These are phyloP conservation scores for Cytospora piceae DNA, from an alignment of 2,329 filamentous ascomycete species.

Conservation along the genomic window DNA sequence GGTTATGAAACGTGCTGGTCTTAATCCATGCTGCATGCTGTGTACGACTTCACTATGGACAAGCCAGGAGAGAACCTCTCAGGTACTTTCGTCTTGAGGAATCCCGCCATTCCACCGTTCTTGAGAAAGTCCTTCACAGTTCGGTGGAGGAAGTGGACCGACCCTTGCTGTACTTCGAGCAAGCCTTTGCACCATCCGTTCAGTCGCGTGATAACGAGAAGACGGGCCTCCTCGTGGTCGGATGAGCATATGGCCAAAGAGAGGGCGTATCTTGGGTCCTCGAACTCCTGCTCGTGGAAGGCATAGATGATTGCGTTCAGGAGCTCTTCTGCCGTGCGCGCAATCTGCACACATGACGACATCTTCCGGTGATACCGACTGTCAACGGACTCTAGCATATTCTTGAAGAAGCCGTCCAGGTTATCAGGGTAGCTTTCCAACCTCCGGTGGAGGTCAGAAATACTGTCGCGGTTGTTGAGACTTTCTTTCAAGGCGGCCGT, in stretches of 20 bases:
- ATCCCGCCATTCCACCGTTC: neutral
- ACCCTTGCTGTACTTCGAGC: neutral
- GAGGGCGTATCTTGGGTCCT: neutral
- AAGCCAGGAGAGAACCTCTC: neutral
- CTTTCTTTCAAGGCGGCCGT: neutral
- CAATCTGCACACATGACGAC: neutral
- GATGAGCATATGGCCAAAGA: no score
- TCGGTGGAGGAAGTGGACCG: neutral
- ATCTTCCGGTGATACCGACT: conserved; percentile 2
- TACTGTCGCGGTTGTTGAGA: neutral
- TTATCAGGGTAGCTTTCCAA: neutral
- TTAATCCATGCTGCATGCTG: neutral
- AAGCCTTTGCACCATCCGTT: conserved; percentile 1
- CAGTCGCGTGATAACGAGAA: neutral
- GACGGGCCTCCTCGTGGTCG: no score
- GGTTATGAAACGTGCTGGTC: neutral
- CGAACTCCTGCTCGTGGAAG: neutral
- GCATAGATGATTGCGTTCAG: neutral
- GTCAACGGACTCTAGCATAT: conserved; percentile 4
- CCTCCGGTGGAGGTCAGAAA: conserved; percentile 1
- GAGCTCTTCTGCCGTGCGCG: neutral
- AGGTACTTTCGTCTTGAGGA: neutral
- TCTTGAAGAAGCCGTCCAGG: neutral
- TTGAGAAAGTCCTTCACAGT: neutral
- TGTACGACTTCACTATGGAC: neutral